Evolutionary conservation across 2,329 filamentous ascomycete species (phyloP), one percentile per base, ranked within the genome.

Genomic region (Paecilomyces variotii): DNA sequence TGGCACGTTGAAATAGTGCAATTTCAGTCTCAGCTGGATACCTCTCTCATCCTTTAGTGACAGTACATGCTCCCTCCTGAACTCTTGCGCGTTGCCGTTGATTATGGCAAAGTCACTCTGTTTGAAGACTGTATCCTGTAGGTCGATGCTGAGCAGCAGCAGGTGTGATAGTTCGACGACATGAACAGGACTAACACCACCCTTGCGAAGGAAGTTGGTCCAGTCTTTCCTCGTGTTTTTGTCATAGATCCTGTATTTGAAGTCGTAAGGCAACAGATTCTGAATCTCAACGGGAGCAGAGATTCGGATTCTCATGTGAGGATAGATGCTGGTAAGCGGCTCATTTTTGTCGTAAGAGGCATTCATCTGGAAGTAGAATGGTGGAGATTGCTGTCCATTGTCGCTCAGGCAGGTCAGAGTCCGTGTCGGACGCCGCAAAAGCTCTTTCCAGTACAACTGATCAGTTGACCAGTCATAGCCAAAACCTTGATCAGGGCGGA

Each of bases 211-310:
- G 77, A 99, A 99, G 72, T 99, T 99, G 3, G 91, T 95, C 94
- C 94, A 99, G 72, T 99, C 94, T 72, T 95, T 96, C 80, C 93
- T 95, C 0, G 92, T 97, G 72, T 96, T 95, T 78, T 95, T 97
- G 78, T 99, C 94, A 70, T 97, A 99, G 57, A 99, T 97, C 57
- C 93, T 87, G 73, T 99, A 99, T 75, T 99, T 97, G 84, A 99
- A 99, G 74, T 99, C 94, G 70, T 94, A 97, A 0, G 94, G 94
- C 39, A 99, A 78, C 51, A 99, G 78, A 64, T 99, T 99, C 73
- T 99, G 93, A 3, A 99, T 82, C 55, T 96, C 93, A 12, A 99
- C 85, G 0, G 95, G 94, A 0, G 94, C 93, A 26, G 91, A 96
- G 2, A 99, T 83, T 64, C 92, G 90, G 63, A 99, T 82, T 60